A percentile compares a stretch with the other conserved stretches of the same genome.
phyloP scores from a whole-genome alignment of 2,329 filamentous ascomycete species.

The Sporothrix curviconia region DNA sequence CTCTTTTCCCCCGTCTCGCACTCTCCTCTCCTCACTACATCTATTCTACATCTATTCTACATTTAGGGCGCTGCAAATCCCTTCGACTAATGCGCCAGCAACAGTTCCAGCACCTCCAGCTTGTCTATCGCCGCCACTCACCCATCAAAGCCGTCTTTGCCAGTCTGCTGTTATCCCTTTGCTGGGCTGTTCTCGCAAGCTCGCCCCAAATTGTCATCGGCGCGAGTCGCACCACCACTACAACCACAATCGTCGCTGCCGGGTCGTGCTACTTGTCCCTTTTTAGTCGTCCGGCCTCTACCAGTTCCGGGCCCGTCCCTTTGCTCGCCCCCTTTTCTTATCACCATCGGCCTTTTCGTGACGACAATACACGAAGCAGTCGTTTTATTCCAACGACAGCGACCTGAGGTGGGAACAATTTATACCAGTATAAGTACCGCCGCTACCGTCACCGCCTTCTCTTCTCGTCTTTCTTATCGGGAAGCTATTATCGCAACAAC shows the following conservation, averaged over 20 bases:
- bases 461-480: slow-evolving; percentile 19
- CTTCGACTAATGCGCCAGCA: slow-evolving; percentile 17
- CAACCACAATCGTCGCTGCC: slow-evolving; percentile 20
- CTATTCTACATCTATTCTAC: neutral
- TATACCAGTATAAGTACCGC: neutral
- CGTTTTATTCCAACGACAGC: neutral
- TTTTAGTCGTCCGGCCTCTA: neutral
- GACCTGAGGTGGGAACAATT: neutral
- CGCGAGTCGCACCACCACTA: slow-evolving; percentile 26
- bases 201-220: slow-evolving; percentile 1
- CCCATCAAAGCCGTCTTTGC: slow-evolving; percentile 13
- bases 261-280: slow-evolving; percentile 18
- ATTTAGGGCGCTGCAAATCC: slow-evolving; percentile 11
- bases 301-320: neutral
- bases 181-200: neutral
- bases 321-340: slow-evolving; percentile 1
- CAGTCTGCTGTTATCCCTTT: slow-evolving; percentile 2
- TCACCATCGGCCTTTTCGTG: slow-evolving; percentile 14
- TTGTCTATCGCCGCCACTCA: slow-evolving; percentile 18
- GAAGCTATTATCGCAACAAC: slow-evolving; percentile 13
- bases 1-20: neutral
- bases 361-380: neutral
- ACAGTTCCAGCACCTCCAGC: slow-evolving; percentile 24
- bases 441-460: slow-evolving; percentile 18
- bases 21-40: neutral